Evolutionary conservation across 495 filamentous ascomycete genomes (phyloP).

Genomic region (Collariella sp.): DNA sequence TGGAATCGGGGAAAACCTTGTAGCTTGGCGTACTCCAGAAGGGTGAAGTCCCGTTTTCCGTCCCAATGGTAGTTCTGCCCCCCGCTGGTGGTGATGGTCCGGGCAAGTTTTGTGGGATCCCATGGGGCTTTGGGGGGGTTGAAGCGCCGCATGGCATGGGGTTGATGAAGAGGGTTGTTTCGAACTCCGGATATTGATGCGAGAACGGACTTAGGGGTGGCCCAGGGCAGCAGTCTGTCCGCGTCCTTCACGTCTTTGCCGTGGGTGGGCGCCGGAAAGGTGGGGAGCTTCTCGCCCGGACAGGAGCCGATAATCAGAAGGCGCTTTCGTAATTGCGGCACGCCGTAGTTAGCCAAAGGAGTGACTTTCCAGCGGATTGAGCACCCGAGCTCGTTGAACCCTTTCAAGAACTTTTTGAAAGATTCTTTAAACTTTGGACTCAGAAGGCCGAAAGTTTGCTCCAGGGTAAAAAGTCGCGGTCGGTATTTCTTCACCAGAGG

Average conservation of each 20-base stretch:
- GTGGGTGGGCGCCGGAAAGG: slow-evolving; percentile 63
- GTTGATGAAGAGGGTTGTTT: slow-evolving; percentile 39
- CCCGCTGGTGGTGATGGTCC: slow-evolving; percentile 63
- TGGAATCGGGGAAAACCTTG: slow-evolving; percentile 66
- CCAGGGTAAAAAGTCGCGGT: slow-evolving; percentile 70
- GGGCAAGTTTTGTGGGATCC: slow-evolving; percentile 33
- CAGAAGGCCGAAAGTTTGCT: slow-evolving; percentile 67
- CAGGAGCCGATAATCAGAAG: slow-evolving; percentile 73
- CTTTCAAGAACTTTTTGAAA: slow-evolving; percentile 54
- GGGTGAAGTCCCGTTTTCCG: slow-evolving; percentile 57
- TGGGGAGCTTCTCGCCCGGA: slow-evolving; percentile 65
- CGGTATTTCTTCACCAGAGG: slow-evolving; percentile 50
- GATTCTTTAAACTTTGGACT: slow-evolving; percentile 40
- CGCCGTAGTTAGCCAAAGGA: slow-evolving; percentile 41
- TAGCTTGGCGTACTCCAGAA: slow-evolving; percentile 65
- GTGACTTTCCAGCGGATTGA: slow-evolving; percentile 51
- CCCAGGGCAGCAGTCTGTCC: slow-evolving; percentile 21
- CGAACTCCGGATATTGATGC: slow-evolving; percentile 26
- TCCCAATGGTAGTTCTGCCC: slow-evolving; percentile 61
- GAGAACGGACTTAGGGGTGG: slow-evolving; percentile 25
- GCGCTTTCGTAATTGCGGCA: slow-evolving; percentile 39
- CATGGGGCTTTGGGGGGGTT: slow-evolving; percentile 27
- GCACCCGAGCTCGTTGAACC: slow-evolving; percentile 59
- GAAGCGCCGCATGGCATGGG: slow-evolving; percentile 12
- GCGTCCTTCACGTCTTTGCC: slow-evolving; percentile 42